Evolutionary conservation across 202 grass and related monocot species (phyloP).

Genomic region (Panicum virgatum): DNA sequence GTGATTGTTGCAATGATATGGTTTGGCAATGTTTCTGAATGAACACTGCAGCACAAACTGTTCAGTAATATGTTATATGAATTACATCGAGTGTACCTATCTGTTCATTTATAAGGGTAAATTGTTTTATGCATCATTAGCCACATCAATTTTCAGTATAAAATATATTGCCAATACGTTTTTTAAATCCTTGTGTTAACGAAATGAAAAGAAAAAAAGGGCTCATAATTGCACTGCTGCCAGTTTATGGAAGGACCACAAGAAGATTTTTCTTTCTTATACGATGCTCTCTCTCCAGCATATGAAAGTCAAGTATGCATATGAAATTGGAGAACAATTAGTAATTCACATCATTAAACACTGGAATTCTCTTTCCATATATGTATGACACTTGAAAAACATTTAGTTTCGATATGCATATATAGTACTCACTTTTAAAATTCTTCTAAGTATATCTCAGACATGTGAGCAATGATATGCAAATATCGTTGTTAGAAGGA

Average conservation of each 20-base stretch:
- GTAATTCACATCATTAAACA: background rate
- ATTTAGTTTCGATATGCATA: background rate
- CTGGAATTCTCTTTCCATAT: background rate
- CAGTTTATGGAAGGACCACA: too few relatives aligned
- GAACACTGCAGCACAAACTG: background rate
- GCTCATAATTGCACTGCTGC: too few relatives aligned
- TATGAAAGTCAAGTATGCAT: background rate
- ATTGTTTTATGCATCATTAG: background rate
- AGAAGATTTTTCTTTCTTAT: too few relatives aligned
- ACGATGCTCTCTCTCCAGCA: too few relatives aligned
- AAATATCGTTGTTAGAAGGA: background rate
- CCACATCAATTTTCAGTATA: background rate
- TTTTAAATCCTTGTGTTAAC: background rate
- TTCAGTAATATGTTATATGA: background rate
- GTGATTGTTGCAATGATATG: background rate
- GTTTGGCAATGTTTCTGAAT: background rate
- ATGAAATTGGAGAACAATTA: background rate
- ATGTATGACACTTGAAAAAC: background rate
- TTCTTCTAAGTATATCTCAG: background rate
- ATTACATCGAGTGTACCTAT: background rate
- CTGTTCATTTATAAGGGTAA: background rate
- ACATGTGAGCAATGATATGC: background rate
- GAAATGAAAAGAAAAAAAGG: too few relatives aligned
- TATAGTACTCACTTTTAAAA: background rate
- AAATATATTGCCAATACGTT: background rate